Evolutionary conservation across 2,329 filamentous ascomycete genomes (phyloP).

Genomic region (Aspergillus ochraceoroseus): DNA sequence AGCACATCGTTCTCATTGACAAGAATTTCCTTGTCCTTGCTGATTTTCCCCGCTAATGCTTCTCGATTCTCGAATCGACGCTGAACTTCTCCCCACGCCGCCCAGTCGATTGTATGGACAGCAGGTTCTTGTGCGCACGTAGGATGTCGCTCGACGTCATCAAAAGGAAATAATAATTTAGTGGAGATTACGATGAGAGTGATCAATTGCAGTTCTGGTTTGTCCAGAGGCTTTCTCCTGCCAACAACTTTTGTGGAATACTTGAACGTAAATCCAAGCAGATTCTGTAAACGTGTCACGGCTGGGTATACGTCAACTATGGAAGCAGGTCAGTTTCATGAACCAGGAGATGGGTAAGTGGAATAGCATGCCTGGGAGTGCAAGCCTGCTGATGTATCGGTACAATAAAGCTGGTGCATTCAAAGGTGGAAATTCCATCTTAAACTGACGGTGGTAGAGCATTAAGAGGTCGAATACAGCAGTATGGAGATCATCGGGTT

Average conservation of each 20-base stretch:
- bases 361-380: slow-evolving; percentile 62
- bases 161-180: slow-evolving; percentile 75
- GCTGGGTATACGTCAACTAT: slow-evolving; percentile 46
- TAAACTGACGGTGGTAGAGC: slow-evolving; percentile 63
- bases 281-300: slow-evolving; percentile 53
- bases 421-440: slow-evolving; percentile 65
- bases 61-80: slow-evolving; percentile 35
- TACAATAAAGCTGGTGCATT: slow-evolving; percentile 66
- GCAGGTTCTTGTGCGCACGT: slow-evolving; percentile 53
- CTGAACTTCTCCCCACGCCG: slow-evolving; percentile 58
- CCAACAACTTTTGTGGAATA: slow-evolving; percentile 40
- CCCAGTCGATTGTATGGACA: slow-evolving; percentile 65
- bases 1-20: slow-evolving; percentile 60
- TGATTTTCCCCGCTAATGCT: slow-evolving; percentile 32
- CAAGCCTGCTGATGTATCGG: slow-evolving; percentile 64
- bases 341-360: background rate
- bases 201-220: slow-evolving; percentile 71
- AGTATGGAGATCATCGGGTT: slow-evolving; percentile 58
- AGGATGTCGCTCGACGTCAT: slow-evolving; percentile 52
- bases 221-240: slow-evolving; percentile 46
- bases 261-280: slow-evolving; percentile 57
- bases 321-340: slow-evolving; percentile 6
- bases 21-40: slow-evolving; percentile 49
- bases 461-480: slow-evolving; percentile 58
- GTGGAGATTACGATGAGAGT: slow-evolving; percentile 67